Conservation (phyloP, 441 rosid species). For the Erysimum pusillum region DNA sequence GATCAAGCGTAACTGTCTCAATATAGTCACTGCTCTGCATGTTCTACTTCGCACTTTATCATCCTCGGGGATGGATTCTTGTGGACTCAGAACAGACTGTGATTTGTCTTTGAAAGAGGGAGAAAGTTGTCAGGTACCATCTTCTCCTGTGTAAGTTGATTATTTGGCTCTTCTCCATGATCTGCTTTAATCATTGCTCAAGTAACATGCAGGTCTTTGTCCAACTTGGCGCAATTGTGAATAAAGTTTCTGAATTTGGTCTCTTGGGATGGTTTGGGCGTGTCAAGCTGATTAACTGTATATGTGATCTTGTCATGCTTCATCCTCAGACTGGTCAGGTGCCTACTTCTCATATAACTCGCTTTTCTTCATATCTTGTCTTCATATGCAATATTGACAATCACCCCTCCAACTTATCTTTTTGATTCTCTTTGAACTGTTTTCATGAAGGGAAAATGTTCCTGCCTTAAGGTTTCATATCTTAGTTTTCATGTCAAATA, state of each 20-base stretch:
- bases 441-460: conserved; percentile 16
- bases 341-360: conserved; percentile 38
- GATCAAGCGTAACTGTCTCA: conserved; percentile 75
- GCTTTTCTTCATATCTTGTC: conserved; percentile 37
- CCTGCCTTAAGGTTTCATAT: conserved; percentile 24
- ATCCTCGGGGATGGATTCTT: conserved; percentile 49
- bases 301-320: conserved; percentile 76
- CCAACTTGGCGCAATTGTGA: conserved; percentile 71
- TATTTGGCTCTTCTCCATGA: conserved; percentile 25
- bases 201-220: conserved; percentile 64
- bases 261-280: conserved; percentile 95
- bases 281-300: conserved; percentile 76
- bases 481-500: conserved; percentile 18
- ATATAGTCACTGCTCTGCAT: conserved; percentile 65
- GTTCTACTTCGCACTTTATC: conserved; percentile 61
- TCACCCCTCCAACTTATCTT: background rate
- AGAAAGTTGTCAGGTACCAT: conserved; percentile 69
- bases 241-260: conserved; percentile 75
- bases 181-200: conserved; percentile 38
- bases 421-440: conserved; percentile 18
- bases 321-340: conserved; percentile 93
- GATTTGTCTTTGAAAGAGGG: conserved; percentile 50
- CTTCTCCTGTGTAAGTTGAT: conserved; percentile 33
- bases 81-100: conserved; percentile 44
- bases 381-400: conserved; percentile 15